Conservation (phyloP, 331 rosid genomes). For the Erythrophleum ivorense region DNA sequence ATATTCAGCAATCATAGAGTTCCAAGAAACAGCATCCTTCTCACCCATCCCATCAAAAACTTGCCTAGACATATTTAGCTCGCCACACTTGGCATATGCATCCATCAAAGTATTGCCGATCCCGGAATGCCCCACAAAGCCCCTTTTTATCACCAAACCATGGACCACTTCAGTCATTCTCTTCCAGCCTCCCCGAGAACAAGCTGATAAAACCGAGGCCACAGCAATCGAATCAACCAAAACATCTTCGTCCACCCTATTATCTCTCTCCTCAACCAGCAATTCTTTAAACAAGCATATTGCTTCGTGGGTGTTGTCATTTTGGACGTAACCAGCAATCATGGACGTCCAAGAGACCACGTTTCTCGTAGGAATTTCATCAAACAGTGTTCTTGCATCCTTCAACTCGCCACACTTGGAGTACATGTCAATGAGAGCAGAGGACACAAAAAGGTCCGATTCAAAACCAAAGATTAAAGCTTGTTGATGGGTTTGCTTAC, state of each 20-base stretch:
- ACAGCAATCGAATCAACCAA: slow-evolving; percentile 62
- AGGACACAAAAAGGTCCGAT: slow-evolving; percentile 72
- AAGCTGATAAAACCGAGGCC: slow-evolving; percentile 78
- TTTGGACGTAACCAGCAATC: slow-evolving; percentile 71
- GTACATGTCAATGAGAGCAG: slow-evolving; percentile 83
- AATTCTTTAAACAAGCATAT: slow-evolving; percentile 66
- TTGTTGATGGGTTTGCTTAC: slow-evolving; percentile 78
- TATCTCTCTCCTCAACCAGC: slow-evolving; percentile 55
- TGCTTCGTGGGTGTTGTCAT: slow-evolving; percentile 50
- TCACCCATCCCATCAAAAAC: slow-evolving; percentile 77
- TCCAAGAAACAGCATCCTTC: slow-evolving; percentile 84
- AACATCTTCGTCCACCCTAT: slow-evolving; percentile 38
- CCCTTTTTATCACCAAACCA: slow-evolving; percentile 71
- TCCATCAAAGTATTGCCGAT: slow-evolving; percentile 87
- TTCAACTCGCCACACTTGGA: slow-evolving; percentile 61
- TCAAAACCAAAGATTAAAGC: slow-evolving; percentile 71
- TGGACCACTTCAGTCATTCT: slow-evolving; percentile 67
- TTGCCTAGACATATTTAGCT: slow-evolving; percentile 59
- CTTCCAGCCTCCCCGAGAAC: slow-evolving; percentile 58
- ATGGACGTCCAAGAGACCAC: slow-evolving; percentile 87
- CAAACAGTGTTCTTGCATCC: slow-evolving; percentile 73
- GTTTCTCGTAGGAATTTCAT: slow-evolving; percentile 66
- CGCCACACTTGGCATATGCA: slow-evolving; percentile 82
- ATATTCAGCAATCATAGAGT: slow-evolving; percentile 78
- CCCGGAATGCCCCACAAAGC: slow-evolving; percentile 58